Conservation (phyloP, 129 eudicot species). For the Rutidosis leptorrhynchoides region DNA sequence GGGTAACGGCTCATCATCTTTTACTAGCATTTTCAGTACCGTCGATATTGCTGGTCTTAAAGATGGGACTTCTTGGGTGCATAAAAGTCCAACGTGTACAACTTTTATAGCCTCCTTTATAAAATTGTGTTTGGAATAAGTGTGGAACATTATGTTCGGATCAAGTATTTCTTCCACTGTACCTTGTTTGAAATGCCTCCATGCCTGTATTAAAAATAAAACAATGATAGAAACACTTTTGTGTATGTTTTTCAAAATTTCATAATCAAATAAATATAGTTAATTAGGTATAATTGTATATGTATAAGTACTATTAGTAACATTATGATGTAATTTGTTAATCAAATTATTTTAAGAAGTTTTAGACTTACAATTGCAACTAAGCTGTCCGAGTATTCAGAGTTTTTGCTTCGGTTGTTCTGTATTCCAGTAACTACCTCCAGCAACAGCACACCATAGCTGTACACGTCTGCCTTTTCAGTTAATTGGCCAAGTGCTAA, state of each 20-base stretch:
- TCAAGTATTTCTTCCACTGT: slow-evolving; percentile 63
- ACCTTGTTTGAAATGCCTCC: slow-evolving; percentile 75
- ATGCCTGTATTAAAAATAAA: slow-evolving; percentile 43
- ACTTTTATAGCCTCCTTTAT: slow-evolving; percentile 50
- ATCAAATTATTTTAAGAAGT: neutral
- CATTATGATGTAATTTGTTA: too few species aligned
- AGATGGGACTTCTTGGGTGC: slow-evolving; percentile 69
- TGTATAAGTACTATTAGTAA: too few species aligned
- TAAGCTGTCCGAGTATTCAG: slow-evolving; percentile 57
- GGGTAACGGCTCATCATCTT: slow-evolving; percentile 58
- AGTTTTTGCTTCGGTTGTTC: slow-evolving; percentile 45
- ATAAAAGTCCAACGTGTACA: slow-evolving; percentile 69
- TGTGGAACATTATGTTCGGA: slow-evolving; percentile 57
- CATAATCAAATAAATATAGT: too few species aligned
- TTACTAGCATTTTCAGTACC: slow-evolving; percentile 63
- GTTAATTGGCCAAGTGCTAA: slow-evolving; percentile 67
- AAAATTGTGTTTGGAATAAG: slow-evolving; percentile 28
- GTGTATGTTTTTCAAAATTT: neutral
- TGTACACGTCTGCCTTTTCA: slow-evolving; percentile 78
- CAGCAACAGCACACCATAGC: slow-evolving; percentile 63
- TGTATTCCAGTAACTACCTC: slow-evolving; percentile 71
- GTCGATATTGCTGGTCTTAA: slow-evolving; percentile 65
- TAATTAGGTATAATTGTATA: too few species aligned
- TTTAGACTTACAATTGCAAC: slow-evolving; percentile 47
- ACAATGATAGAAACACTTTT: neutral